Percentiles rank a stretch among this genome's conserved stretches.
phyloP scores from a whole-genome alignment of 495 filamentous ascomycete species.

The Xanthoparmelia taractica region DNA sequence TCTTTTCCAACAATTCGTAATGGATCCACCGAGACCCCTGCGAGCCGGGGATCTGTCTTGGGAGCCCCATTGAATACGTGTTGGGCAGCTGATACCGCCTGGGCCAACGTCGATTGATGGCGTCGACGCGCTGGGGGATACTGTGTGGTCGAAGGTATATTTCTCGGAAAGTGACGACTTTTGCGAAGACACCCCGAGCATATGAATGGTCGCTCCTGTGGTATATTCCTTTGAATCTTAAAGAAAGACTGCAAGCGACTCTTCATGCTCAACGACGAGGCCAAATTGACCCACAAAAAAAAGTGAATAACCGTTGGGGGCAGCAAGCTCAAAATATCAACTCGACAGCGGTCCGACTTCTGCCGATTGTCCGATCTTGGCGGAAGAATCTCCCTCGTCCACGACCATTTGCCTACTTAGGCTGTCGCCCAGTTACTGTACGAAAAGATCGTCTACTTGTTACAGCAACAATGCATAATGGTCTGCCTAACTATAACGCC shows the following conservation, averaged over 20 bases:
- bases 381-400: neutral
- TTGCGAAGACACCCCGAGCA: conserved; percentile 16
- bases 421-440: too few relatives aligned
- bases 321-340: neutral
- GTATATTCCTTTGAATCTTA: neutral
- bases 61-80: conserved; percentile 65
- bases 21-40: conserved; percentile 61
- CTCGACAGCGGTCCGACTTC: neutral
- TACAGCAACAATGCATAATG: conserved; percentile 43
- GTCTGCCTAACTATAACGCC: conserved; percentile 69
- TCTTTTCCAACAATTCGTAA: conserved; percentile 83
- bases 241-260: conserved; percentile 13
- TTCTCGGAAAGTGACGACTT: conserved; percentile 14
- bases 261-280: conserved; percentile 17
- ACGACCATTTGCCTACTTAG: neutral
- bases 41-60: conserved; percentile 41
- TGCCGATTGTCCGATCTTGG: neutral
- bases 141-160: neutral
- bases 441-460: too few relatives aligned
- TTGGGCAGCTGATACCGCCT: conserved; percentile 70
- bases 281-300: neutral
- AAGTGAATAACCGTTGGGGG: neutral
- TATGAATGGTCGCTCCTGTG: neutral
- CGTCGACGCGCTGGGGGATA: conserved; percentile 18
- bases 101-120: conserved; percentile 49